Evolutionary conservation across 331 rosid species (phyloP), one percentile per base, ranked within the genome.

Genomic region (Ulmus americana): DNA sequence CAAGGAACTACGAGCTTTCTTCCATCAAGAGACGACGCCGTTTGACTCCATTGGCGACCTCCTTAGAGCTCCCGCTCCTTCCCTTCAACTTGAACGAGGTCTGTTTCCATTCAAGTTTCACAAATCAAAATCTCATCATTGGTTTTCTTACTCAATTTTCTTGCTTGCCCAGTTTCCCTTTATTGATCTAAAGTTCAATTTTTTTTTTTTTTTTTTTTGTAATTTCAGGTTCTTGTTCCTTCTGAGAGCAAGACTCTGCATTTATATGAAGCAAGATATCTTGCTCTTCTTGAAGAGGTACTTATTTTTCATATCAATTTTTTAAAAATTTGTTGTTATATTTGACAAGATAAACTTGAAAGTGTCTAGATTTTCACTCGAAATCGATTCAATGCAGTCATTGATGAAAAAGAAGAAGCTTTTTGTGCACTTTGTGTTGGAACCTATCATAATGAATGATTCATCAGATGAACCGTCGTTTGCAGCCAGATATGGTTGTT

Each of bases 381-480:
- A 45, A 51, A 20, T 45, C 5, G 51, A 8, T 55, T 59, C 16
- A 11, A 13, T 70, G 77, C 80, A 77, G 82, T 77, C 80, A 18
- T 67, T 81, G 68, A 57, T 3, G 45, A 59, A 62, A 52, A 77
- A 61, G 75, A 61, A 77, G 18, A 74, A 74, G 72, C 67, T 77
- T 28, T 81, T 81, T 60, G 85, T 81, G 73, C 82, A 77, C 69
- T 81, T 81, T 59, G 80, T 81, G 70, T 71, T 81, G 80, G 85
- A 77, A 59, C 85, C 85, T 42, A 68, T 77, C 49, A 58, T 75
- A 39, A 39, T 77, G 12, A 64, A 70, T 28, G 74, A 77, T 45
- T 42, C 78, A 59, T 70, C 82, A 13, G 57, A 58, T 6, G 85
- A 81, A 67, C 71, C 75, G 41, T 77, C 85, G n/a, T 81, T 81